Conservation (phyloP, 495 filamentous ascomycete genomes). For the Xylaria sp. region DNA sequence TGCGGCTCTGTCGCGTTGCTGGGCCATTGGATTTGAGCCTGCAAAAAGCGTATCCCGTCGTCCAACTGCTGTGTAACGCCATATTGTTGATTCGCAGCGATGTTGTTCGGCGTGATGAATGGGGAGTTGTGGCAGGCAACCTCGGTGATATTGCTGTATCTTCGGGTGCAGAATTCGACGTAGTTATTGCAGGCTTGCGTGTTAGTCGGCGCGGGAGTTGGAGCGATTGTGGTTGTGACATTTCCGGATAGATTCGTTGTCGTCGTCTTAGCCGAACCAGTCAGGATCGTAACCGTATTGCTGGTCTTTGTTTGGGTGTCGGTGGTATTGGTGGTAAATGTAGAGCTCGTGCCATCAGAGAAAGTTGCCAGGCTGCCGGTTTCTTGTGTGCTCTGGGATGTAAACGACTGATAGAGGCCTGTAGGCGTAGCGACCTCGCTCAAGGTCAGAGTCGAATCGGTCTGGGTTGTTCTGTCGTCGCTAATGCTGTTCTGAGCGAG, state of each 20-base stretch:
- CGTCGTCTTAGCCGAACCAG: conserved; percentile 45
- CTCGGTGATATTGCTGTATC: conserved; percentile 89
- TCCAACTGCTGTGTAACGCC: conserved; percentile 77
- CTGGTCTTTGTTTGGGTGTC: conserved; percentile 28
- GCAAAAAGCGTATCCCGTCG: conserved; percentile 89
- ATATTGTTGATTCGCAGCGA: conserved; percentile 78
- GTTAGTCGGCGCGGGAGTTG: conserved; percentile 61
- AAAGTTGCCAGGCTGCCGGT: conserved; percentile 32
- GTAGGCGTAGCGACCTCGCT: conserved; percentile 40
- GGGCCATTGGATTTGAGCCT: conserved; percentile 73
- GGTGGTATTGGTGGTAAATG: conserved; percentile 53
- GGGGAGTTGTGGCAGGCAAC: conserved; percentile 88
- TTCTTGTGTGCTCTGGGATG: conserved; percentile 45
- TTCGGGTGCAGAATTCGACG: conserved; percentile 79
- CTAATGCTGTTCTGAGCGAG: conserved; percentile 36
- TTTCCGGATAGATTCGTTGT: conserved; percentile 37
- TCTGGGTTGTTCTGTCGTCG: conserved; percentile 45
- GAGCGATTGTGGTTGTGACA: conserved; percentile 46
- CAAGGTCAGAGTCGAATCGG: conserved; percentile 37
- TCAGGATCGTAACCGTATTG: conserved; percentile 50
- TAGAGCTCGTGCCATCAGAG: conserved; percentile 30
- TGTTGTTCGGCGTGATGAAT: conserved; percentile 73
- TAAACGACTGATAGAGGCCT: conserved; percentile 46
- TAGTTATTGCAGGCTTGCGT: conserved; percentile 86
- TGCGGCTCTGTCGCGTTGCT: conserved; percentile 60